Conservation (phyloP, 148 eudicot genomes). For the Rhododendron griersonianum region DNA sequence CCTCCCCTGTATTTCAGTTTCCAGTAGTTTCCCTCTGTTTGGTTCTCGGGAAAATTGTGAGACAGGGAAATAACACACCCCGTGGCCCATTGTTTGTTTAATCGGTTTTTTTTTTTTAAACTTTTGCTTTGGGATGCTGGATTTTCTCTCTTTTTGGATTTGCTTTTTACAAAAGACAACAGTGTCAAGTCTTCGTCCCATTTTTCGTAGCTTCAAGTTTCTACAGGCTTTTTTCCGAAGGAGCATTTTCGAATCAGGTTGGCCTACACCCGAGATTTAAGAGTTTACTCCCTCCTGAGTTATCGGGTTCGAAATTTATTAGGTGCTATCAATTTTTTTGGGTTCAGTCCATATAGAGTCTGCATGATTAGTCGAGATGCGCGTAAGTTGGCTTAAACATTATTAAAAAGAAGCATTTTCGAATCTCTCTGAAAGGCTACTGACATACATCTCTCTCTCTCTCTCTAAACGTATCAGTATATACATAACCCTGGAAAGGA, state of each 20-base stretch:
- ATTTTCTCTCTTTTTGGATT: not conserved
- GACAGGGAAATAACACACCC: not conserved
- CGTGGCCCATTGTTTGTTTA: not conserved
- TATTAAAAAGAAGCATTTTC: not conserved
- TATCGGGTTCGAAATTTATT: too few relatives aligned
- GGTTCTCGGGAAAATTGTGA: not conserved
- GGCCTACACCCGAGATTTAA: too few relatives aligned
- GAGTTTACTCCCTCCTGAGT: too few relatives aligned
- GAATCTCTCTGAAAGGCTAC: not conserved
- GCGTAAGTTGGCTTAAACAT: too few relatives aligned
- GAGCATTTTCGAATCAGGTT: not conserved
- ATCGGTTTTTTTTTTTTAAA: not conserved
- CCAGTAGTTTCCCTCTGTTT: not conserved
- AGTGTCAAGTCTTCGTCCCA: not conserved
- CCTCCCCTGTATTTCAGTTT: not conserved
- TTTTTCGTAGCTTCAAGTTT: not conserved
- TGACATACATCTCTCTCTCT: not conserved
- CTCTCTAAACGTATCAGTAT: not conserved
- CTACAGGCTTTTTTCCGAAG: conserved; percentile 2
- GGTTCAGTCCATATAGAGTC: too few relatives aligned
- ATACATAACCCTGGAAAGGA: not conserved
- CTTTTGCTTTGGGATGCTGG: not conserved
- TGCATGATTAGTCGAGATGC: too few relatives aligned
- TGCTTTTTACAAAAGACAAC: not conserved
- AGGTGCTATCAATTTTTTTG: too few relatives aligned